Evolutionary conservation across 2,329 filamentous ascomycete genomes (phyloP), one percentile per base, ranked within the genome.

Genomic region (Sporothrix protearum): DNA sequence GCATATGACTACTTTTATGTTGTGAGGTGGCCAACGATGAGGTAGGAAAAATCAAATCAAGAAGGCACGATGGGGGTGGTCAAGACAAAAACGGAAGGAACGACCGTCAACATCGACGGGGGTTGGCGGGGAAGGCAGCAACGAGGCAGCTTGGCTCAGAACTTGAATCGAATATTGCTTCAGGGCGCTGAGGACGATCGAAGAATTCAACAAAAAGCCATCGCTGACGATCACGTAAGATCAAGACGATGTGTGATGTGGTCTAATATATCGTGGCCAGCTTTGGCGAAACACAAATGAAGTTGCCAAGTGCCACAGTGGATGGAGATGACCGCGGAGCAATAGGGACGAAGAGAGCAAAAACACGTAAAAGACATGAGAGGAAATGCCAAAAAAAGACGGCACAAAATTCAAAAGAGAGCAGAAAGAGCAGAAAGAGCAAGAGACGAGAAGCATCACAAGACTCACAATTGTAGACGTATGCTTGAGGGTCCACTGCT

Each of bases 401-500:
- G n/a, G 12, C 4, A 39, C 22, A 22, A 53, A 55, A 30, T 63
- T 3, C 3, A 47, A 22, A 19, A 42, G 1, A 30, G 45, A 42
- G n/a, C 9, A 51, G n/a, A 8, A 59, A 47, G 10, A 36, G 9
- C 3, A 42, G 19, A 19, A n/a, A n/a, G n/a, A n/a, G n/a, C n/a
- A n/a, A n/a, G 3, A 1, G 19, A 10, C 22, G 7, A 16, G 2
- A 64, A 68, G 0, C 63, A 42, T 0, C 3, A 3, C 14, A 19
- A 9, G 0, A 79, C 82, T 81, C 76, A 85, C 73, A 79, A 74
- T 73, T 76, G 77, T 45, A 7, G 36, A 25, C 9, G 59, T 71
- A 80, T 80, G 33, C 53, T 49, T 45, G n/a, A 85, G 76, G 47
- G 79, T 74, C 77, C 80, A 81, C n/a, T 74, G 73, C 22, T 76